A percentile compares a stretch with the other conserved stretches of the same genome.
Evolutionary conservation across 2,329 filamentous ascomycete species (phyloP).

Genomic region (Colletotrichum filicis): DNA sequence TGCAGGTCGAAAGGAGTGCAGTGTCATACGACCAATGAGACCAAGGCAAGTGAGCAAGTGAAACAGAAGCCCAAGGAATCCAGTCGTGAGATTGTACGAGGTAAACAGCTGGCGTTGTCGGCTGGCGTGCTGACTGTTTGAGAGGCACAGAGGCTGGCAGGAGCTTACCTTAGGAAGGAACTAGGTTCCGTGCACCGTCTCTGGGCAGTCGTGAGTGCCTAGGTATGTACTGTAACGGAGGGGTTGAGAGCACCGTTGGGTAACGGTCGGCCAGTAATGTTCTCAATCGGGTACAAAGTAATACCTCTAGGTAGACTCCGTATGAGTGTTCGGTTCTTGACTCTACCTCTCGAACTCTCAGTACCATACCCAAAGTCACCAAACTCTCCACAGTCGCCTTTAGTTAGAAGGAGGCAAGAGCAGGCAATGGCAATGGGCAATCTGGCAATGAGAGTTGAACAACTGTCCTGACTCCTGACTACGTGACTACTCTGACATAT

Average conservation of each 20-base stretch:
- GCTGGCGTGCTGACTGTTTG: neutral
- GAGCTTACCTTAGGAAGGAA: neutral
- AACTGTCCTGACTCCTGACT: constrained; percentile 2
- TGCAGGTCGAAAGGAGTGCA: constrained; percentile 38
- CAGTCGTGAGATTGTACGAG: constrained; percentile 17
- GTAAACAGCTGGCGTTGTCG: constrained; percentile 9
- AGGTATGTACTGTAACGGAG: neutral
- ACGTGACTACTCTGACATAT: neutral
- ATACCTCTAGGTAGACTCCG: too few species aligned
- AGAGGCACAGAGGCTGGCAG: too few species aligned
- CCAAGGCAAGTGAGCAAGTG: constrained; percentile 21
- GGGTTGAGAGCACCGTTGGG: neutral
- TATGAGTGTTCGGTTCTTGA: neutral
- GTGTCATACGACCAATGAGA: constrained; percentile 27
- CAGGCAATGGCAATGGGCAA: neutral
- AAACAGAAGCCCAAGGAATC: constrained; percentile 37
- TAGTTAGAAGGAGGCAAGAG: neutral
- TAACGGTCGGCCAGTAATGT: neutral
- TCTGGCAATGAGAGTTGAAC: neutral
- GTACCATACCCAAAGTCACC: neutral
- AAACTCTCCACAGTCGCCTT: neutral
- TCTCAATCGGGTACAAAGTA: neutral
- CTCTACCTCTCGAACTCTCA: neutral
- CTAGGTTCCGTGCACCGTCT: neutral
- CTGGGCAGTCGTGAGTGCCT: neutral